A percentile compares a stretch with the other conserved stretches of the same genome.
Evolutionary conservation across 2,329 filamentous ascomycete genomes (phyloP).

Genomic region (Cadophora luteo-olivacea): DNA sequence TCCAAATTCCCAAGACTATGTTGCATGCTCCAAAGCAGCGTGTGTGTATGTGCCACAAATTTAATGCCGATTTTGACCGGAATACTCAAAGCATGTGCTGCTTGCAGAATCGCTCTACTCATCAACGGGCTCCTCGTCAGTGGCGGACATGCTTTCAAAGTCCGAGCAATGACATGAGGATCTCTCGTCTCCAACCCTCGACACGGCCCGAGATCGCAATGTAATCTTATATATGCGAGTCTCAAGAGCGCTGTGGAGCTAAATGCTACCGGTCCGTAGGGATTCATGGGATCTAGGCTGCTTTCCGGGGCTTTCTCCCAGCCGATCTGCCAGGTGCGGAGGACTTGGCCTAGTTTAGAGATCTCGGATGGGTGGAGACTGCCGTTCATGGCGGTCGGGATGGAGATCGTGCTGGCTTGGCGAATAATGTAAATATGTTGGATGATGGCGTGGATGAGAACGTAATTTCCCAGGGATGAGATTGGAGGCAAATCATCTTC

Average conservation of each 20-base stretch:
- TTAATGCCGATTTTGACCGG: constrained; percentile 68
- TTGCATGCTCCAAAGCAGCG: constrained; percentile 66
- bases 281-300: constrained; percentile 56
- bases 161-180: constrained; percentile 64
- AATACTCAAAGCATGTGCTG: constrained; percentile 72
- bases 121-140: constrained; percentile 65
- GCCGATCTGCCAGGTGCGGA: constrained; percentile 63
- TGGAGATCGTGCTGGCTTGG: constrained; percentile 15
- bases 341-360: constrained; percentile 60
- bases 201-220: constrained; percentile 68
- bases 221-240: constrained; percentile 68
- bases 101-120: constrained; percentile 69
- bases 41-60: constrained; percentile 66
- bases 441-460: constrained; percentile 73
- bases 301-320: constrained; percentile 54
- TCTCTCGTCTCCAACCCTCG: constrained; percentile 70
- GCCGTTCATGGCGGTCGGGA: neutral
- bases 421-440: constrained; percentile 74
- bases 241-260: constrained; percentile 68
- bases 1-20: constrained; percentile 68
- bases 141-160: constrained; percentile 62
- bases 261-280: constrained; percentile 68
- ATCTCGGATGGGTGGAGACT: constrained; percentile 54
- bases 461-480: constrained; percentile 71
- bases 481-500: constrained; percentile 45